Conservation (phyloP, 805 yeast genomes). For the Tetrapisispora fleetii region DNA sequence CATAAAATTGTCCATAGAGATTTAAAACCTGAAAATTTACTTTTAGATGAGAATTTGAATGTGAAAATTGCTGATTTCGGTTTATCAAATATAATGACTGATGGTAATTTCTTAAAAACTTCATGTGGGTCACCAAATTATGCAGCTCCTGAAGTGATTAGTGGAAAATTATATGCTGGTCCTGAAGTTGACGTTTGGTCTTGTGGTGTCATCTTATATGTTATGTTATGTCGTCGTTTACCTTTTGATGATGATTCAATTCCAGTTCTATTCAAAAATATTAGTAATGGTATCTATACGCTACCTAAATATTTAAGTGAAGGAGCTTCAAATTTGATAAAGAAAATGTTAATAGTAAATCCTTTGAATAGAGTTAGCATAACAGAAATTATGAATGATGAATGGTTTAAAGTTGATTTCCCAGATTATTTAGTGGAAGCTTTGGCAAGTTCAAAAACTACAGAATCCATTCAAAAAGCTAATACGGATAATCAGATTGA, state of each 20-base stretch:
- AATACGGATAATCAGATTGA: constrained; percentile 34
- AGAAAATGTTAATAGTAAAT: constrained; percentile 88
- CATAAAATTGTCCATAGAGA: constrained; percentile 96
- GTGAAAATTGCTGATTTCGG: constrained; percentile 97
- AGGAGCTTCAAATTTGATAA: constrained; percentile 75
- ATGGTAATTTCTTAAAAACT: constrained; percentile 89
- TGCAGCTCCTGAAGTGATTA: constrained; percentile 95
- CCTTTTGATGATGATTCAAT: constrained; percentile 96
- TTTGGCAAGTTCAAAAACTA: not conserved
- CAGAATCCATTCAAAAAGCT: not conserved
- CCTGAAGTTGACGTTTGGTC: constrained; percentile 99
- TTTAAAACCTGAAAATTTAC: constrained; percentile 87
- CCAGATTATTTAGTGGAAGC: constrained; percentile 56
- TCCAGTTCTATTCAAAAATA: constrained; percentile 87
- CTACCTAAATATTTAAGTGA: constrained; percentile 76
- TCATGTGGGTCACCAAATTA: constrained; percentile 95
- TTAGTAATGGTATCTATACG: constrained; percentile 85
- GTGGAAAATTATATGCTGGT: constrained; percentile 92
- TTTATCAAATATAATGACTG: constrained; percentile 90
- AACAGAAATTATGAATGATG: constrained; percentile 85
- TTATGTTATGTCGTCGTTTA: constrained; percentile 89
- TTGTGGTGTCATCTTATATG: constrained; percentile 89
- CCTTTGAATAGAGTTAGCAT: constrained; percentile 90
- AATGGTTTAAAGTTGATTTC: constrained; percentile 79
- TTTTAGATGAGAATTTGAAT: constrained; percentile 80